phyloP scores from a whole-genome alignment of 352 stramenopile species.

The Pythium apleroticum region DNA sequence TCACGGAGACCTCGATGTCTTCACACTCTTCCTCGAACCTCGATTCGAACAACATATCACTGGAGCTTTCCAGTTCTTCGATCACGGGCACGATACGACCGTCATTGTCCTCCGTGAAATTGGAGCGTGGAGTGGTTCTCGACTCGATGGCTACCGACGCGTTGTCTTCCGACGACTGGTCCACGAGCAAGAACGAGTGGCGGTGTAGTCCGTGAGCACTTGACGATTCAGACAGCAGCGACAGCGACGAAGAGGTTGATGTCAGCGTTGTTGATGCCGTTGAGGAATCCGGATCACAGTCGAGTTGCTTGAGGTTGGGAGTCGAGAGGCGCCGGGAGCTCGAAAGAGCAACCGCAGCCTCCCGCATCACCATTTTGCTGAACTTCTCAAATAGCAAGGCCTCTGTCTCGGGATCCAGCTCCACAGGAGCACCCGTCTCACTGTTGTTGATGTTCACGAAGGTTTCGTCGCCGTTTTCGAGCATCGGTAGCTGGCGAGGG shows the following conservation, averaged over 20 bases:
- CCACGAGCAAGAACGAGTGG: slow-evolving; percentile 9
- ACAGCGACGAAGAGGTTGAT: slow-evolving; percentile 10
- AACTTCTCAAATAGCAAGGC: slow-evolving; percentile 67
- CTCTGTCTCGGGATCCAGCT: slow-evolving; percentile 46
- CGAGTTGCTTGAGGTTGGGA: slow-evolving; percentile 28
- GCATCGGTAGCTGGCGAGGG: slow-evolving; percentile 32
- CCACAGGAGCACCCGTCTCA: slow-evolving; percentile 6
- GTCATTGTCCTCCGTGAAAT: slow-evolving; percentile 23
- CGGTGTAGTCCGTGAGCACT: not conserved
- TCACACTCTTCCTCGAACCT: not conserved
- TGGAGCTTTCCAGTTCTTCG: slow-evolving; percentile 21
- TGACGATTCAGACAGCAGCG: slow-evolving; percentile 6
- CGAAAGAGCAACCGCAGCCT: slow-evolving; percentile 14
- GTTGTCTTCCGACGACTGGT: slow-evolving; percentile 3
- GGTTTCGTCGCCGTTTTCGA: slow-evolving; percentile 49
- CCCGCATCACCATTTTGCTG: slow-evolving; percentile 36
- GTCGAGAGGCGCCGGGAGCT: slow-evolving; percentile 9
- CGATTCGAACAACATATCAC: slow-evolving; percentile 1
- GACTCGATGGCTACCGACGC: not conserved
- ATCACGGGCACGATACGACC: slow-evolving; percentile 22
- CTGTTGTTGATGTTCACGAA: not conserved
- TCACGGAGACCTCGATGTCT: not conserved
- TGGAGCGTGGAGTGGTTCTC: slow-evolving; percentile 1
- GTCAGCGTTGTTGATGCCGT: slow-evolving; percentile 6
- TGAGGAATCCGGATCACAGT: slow-evolving; percentile 37